phyloP scores from a whole-genome alignment of 148 eudicot genomes.

The Fagopyrum tataricum region DNA sequence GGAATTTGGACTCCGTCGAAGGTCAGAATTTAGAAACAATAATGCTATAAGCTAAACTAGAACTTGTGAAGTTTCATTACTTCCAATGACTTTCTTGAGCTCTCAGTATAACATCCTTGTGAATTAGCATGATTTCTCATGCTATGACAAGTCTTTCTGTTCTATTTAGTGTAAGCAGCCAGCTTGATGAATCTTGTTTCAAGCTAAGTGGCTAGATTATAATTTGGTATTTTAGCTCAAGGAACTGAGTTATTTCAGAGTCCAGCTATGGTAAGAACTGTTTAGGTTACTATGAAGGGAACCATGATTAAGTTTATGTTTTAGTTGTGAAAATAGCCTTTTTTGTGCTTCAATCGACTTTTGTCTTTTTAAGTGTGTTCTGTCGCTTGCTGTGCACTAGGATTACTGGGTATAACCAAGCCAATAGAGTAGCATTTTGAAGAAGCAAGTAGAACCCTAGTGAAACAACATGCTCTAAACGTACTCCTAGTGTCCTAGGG shows the following conservation, averaged over 20 bases:
- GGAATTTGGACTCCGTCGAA: neutral
- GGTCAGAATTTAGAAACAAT: neutral
- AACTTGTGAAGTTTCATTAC: neutral
- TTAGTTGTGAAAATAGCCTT: neutral
- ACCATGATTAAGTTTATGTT: neutral
- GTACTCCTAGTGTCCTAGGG: no score
- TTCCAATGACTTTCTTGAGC: neutral
- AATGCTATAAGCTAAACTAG: conserved; percentile 9
- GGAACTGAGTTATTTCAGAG: no score
- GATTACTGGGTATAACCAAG: neutral
- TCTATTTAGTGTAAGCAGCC: neutral
- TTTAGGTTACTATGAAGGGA: neutral
- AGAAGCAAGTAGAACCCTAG: neutral
- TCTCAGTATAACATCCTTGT: neutral
- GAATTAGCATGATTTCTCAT: neutral
- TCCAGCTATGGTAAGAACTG: neutral
- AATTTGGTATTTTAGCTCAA: neutral
- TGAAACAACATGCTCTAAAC: no score
- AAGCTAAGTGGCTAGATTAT: neutral
- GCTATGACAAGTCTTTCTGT: neutral
- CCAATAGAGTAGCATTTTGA: neutral
- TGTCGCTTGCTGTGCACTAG: neutral
- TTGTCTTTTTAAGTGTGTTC: neutral
- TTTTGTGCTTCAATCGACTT: neutral
- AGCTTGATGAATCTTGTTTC: conserved; percentile 8